These are phyloP conservation scores for Sugiyamaella floridensis DNA, from an alignment of 805 yeast genomes.

Conservation along the genomic window DNA sequence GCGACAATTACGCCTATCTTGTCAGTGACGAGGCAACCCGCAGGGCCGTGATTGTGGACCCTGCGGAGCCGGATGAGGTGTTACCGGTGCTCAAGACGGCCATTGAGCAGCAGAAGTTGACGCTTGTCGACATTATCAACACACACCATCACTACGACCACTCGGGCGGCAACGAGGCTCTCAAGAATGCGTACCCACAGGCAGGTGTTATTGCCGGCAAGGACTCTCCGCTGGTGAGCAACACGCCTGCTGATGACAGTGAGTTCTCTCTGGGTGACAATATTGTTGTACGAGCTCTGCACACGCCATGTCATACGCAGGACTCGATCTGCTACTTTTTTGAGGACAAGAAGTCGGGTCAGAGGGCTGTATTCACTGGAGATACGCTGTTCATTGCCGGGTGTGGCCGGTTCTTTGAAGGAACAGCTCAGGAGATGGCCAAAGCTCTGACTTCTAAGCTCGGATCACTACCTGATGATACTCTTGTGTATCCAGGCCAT, in stretches of 20 bases:
- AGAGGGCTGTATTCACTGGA: slow-evolving; percentile 84
- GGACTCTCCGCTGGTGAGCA: slow-evolving; percentile 66
- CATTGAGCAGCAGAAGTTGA: slow-evolving; percentile 41
- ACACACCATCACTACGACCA: slow-evolving; percentile 98
- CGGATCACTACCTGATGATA: slow-evolving; percentile 56
- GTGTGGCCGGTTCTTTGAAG: slow-evolving; percentile 96
- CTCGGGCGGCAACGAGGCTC: slow-evolving; percentile 68
- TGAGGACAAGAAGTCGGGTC: slow-evolving; percentile 52
- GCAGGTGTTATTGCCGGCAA: slow-evolving; percentile 77
- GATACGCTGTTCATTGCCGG: slow-evolving; percentile 93
- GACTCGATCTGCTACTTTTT: slow-evolving; percentile 89
- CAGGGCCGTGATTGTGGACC: slow-evolving; percentile 81
- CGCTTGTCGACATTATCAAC: slow-evolving; percentile 64
- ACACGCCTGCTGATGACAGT: slow-evolving; percentile 62
- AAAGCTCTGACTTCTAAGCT: slow-evolving; percentile 53
- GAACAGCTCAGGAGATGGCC: slow-evolving; percentile 76
- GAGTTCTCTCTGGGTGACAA: slow-evolving; percentile 55
- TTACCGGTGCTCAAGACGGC: slow-evolving; percentile 39
- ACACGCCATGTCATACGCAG: slow-evolving; percentile 97
- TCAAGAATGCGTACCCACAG: slow-evolving; percentile 31
- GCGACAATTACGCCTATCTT: slow-evolving; percentile 85
- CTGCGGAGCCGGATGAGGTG: slow-evolving; percentile 79
- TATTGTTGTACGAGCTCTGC: slow-evolving; percentile 67
- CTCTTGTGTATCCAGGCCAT: slow-evolving; percentile 87
- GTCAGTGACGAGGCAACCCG: slow-evolving; percentile 59